phyloP scores from a whole-genome alignment of 1,284 basidiomycete genomes.

The Ceraceosorus guamensis region DNA sequence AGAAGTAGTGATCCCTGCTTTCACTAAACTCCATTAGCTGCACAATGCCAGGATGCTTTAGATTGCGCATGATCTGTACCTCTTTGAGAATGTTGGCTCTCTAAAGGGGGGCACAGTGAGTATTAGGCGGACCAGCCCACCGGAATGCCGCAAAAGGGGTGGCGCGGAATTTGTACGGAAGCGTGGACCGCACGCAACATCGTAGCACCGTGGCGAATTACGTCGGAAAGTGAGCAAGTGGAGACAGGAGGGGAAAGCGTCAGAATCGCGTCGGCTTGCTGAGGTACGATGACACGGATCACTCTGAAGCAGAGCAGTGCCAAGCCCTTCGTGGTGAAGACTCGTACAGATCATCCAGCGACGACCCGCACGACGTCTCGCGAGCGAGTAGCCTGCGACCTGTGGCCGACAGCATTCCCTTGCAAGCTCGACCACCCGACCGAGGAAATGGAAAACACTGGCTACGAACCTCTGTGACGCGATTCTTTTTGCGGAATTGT shows the following conservation, averaged over 20 bases:
- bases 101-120: slow-evolving; percentile 52
- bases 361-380: too few relatives aligned
- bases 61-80: slow-evolving; percentile 98
- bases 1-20: slow-evolving; percentile 85
- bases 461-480: slow-evolving; percentile 41
- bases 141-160: slow-evolving; percentile 5
- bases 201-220: neutral
- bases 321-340: too few relatives aligned
- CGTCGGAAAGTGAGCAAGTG: neutral
- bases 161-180: neutral
- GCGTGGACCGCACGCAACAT: too few relatives aligned
- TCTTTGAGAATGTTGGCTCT: slow-evolving; percentile 98
- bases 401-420: too few relatives aligned
- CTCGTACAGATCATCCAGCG: too few relatives aligned
- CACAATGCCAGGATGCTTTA: slow-evolving; percentile 83
- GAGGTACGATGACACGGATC: too few relatives aligned
- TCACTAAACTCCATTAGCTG: slow-evolving; percentile 55
- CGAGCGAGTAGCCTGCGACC: too few relatives aligned
- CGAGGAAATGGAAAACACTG: too few relatives aligned
- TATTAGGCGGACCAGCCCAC: slow-evolving; percentile 16
- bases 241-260: neutral
- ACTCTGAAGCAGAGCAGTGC: too few relatives aligned
- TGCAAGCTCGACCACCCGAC: too few relatives aligned
- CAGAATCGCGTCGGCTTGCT: neutral
- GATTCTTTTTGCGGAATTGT: slow-evolving; percentile 43